Percentiles rank a stretch among this genome's conserved stretches.
Evolutionary conservation across 306 rosid species (phyloP).

Genomic region (Sphenostylis stenocarpa): DNA sequence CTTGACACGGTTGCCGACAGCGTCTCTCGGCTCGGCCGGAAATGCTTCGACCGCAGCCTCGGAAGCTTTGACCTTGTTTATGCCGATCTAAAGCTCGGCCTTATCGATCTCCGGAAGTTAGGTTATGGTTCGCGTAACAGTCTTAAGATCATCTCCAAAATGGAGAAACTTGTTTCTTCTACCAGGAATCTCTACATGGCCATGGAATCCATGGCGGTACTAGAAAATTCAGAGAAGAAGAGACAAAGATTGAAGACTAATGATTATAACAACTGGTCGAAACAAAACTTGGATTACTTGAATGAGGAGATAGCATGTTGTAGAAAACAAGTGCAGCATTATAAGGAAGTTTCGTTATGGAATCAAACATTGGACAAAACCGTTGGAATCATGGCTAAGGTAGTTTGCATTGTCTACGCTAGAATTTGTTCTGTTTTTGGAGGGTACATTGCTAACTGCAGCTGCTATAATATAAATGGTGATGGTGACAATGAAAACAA

Average conservation of each 20-base stretch:
- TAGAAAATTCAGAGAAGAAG: slow-evolving; percentile 48
- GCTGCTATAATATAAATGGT: not conserved
- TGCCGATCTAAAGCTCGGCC: slow-evolving; percentile 46
- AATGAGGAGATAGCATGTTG: slow-evolving; percentile 29
- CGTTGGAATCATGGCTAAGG: slow-evolving; percentile 57
- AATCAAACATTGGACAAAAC: slow-evolving; percentile 52
- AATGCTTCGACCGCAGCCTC: slow-evolving; percentile 46
- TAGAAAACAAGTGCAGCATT: slow-evolving; percentile 54
- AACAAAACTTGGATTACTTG: slow-evolving; percentile 33
- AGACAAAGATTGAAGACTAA: slow-evolving; percentile 29
- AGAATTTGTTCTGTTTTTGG: slow-evolving; percentile 54
- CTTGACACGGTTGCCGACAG: slow-evolving; percentile 39
- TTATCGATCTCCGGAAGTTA: slow-evolving; percentile 34
- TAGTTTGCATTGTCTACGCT: slow-evolving; percentile 50
- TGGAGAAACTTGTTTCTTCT: slow-evolving; percentile 42
- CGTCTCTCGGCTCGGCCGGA: slow-evolving; percentile 47
- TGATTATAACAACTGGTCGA: not conserved
- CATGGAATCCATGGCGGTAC: slow-evolving; percentile 38
- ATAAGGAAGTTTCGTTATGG: slow-evolving; percentile 63
- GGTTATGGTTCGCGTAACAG: slow-evolving; percentile 18
- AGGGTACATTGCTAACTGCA: slow-evolving; percentile 21
- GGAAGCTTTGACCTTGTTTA: slow-evolving; percentile 41
- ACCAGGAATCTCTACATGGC: slow-evolving; percentile 42
- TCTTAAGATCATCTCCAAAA: slow-evolving; percentile 25
- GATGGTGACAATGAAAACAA: not conserved